Evolutionary conservation across 1,284 basidiomycete genomes (phyloP).

Genomic region (Marasmius sp.): DNA sequence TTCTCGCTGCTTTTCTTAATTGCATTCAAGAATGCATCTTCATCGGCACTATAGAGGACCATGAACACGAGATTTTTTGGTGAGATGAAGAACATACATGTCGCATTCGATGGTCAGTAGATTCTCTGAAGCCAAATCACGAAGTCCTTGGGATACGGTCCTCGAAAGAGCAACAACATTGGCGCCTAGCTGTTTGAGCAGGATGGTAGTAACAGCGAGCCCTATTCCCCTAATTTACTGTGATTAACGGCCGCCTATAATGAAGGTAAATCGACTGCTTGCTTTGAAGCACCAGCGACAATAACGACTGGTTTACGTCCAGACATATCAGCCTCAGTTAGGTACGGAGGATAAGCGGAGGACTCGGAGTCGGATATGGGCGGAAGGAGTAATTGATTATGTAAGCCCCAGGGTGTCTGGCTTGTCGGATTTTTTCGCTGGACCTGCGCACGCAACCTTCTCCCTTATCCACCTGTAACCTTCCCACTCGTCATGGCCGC

Average conservation of each 20-base stretch:
- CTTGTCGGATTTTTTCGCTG: constrained; percentile 17
- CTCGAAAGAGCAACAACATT: constrained; percentile 79
- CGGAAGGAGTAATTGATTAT: background rate
- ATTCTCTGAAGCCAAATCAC: constrained; percentile 47
- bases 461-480: constrained; percentile 22
- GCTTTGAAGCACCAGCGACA: constrained; percentile 69
- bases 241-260: background rate
- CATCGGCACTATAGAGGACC: constrained; percentile 48
- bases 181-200: constrained; percentile 61
- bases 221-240: constrained; percentile 72
- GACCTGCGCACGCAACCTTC: constrained; percentile 23
- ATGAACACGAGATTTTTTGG: background rate
- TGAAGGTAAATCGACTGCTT: constrained; percentile 41
- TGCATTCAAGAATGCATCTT: constrained; percentile 52
- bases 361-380: background rate
- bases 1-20: constrained; percentile 46
- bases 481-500: constrained; percentile 54
- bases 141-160: constrained; percentile 61
- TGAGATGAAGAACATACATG: constrained; percentile 48
- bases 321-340: background rate
- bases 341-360: background rate
- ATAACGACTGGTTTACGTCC: constrained; percentile 51
- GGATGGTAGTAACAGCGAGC: constrained; percentile 63
- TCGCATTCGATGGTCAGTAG: constrained; percentile 69
- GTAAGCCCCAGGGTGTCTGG: constrained; percentile 21